These are phyloP conservation scores for Alternaria sp. DNA, from an alignment of 2,329 filamentous ascomycete species.

Conservation along the genomic window DNA sequence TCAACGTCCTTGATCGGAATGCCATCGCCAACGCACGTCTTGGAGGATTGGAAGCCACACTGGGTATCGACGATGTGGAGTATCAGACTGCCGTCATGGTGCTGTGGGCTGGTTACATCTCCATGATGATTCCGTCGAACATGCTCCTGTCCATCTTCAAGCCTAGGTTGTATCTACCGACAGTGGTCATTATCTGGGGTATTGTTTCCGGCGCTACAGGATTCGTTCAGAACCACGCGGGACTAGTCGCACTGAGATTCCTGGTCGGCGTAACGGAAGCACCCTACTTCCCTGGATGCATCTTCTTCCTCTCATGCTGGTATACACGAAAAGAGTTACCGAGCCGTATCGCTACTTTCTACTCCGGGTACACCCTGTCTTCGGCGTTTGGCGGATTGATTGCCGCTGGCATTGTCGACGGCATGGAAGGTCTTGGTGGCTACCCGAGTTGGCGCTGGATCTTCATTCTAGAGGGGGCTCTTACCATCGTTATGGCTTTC, in stretches of 20 bases:
- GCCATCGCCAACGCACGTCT: conserved; percentile 37
- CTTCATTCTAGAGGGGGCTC: conserved; percentile 29
- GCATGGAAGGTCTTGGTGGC: conserved; percentile 37
- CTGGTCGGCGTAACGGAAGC: conserved; percentile 47
- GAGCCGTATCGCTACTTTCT: conserved; percentile 63
- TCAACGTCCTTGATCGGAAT: conserved; percentile 42
- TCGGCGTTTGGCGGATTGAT: conserved; percentile 60
- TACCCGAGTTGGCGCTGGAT: conserved; percentile 35
- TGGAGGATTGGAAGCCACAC: conserved; percentile 25
- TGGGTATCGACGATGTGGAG: conserved; percentile 1
- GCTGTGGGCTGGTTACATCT: conserved; percentile 66
- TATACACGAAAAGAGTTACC: conserved; percentile 50
- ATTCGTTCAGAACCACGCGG: conserved; percentile 51
- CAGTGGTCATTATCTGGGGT: conserved; percentile 54
- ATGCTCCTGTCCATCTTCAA: conserved; percentile 61
- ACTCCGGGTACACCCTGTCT: conserved; percentile 62
- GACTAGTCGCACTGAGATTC: conserved; percentile 51
- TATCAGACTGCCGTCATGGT: conserved; percentile 48
- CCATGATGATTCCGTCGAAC: conserved; percentile 69
- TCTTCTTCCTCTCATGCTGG: conserved; percentile 33
- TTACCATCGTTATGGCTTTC: conserved; percentile 24
- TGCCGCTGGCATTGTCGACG: conserved; percentile 56
- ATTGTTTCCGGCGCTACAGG: conserved; percentile 55
- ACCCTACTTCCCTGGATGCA: conserved; percentile 22
- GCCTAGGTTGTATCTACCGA: conserved; percentile 61